phyloP scores from a whole-genome alignment of 768 basidiomycete genomes.

The Boletus reticulatus region DNA sequence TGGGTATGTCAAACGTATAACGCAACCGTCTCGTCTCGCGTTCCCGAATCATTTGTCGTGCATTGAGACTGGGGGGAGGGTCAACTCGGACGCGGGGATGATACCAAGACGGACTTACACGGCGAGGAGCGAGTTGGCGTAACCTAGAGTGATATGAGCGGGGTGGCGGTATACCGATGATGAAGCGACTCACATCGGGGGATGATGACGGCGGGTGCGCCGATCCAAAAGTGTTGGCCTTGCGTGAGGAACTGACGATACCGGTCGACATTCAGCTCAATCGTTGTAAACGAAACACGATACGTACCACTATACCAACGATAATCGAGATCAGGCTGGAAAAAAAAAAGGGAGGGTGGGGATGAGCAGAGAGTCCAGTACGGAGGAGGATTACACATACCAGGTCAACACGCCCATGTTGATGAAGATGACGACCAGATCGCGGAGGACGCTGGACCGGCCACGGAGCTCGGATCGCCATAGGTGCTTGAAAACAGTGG shows the following conservation, averaged over 20 bases:
- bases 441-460: constrained; percentile 1
- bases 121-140: constrained; percentile 11
- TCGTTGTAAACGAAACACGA: not conserved
- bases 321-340: constrained; percentile 8
- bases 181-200: constrained; percentile 9
- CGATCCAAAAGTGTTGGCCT: constrained; percentile 8
- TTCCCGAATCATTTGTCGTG: constrained; percentile 6
- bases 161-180: not conserved
- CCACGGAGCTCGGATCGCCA: constrained; percentile 12
- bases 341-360: not conserved
- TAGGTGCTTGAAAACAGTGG: constrained; percentile 7
- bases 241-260: constrained; percentile 5
- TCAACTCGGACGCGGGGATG: no score
- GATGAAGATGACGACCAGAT: constrained; percentile 10
- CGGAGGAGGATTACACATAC: not conserved
- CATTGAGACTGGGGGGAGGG: constrained; percentile 3
- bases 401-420: constrained; percentile 18
- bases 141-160: not conserved
- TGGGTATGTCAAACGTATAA: constrained; percentile 5
- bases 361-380: not conserved
- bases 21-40: constrained; percentile 1
- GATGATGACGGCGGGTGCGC: constrained; percentile 4
- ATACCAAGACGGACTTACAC: constrained; percentile 2
- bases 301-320: constrained; percentile 7
- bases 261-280: not conserved